Base-by-base conservation (phyloP, 169 alveolate species). In the Theileria equi region DNA sequence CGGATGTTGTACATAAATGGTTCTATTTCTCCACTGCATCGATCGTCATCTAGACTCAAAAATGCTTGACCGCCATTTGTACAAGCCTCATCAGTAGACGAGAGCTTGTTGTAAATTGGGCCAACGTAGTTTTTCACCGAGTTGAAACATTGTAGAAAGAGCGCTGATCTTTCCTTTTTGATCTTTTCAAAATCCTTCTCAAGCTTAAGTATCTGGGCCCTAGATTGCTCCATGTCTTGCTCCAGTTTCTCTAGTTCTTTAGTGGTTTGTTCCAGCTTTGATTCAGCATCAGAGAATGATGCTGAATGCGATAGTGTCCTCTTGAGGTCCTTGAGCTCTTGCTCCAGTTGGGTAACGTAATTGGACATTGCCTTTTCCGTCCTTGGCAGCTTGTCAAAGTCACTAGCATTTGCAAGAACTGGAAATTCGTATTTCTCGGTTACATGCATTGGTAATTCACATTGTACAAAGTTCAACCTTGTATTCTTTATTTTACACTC, bases 61-160 rank as follows among this genome's bases (percentile, higher is more conserved):
- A 84, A 84, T 3, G 91, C 91, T 26, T 78, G 77, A 0, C 91
- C 91, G 28, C 88, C 91, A 23, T 64, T 81, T 34, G 58, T 76
- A 35, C 55, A 72, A 21, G 48, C 67, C 28, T 54, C 78, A 63
- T 74, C 86, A 43, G 45, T 58, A 5, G 77, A 54, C 4, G 91
- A 80, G 36, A 84, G 65, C 41, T 71, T 84, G 40, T 76, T 61
- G 57, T 84, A 84, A 19, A 84, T 83, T 17, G 82, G 83, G 3
- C 86, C 91, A 6, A 84, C 79, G 25, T 66, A 57, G 17, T 74
- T 73, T 71, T 79, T 84, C 31, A 79, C 86, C 23, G 67, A 47
- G 49, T 84, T 63, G 77, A 84, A 84, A 43, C 91, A 84, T 63
- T 84, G 78, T 44, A 84, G 13, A 40, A 84, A 84, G 36, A 80